Base-by-base conservation (phyloP, 768 basidiomycete genomes). In the Termitomyces sp. region DNA sequence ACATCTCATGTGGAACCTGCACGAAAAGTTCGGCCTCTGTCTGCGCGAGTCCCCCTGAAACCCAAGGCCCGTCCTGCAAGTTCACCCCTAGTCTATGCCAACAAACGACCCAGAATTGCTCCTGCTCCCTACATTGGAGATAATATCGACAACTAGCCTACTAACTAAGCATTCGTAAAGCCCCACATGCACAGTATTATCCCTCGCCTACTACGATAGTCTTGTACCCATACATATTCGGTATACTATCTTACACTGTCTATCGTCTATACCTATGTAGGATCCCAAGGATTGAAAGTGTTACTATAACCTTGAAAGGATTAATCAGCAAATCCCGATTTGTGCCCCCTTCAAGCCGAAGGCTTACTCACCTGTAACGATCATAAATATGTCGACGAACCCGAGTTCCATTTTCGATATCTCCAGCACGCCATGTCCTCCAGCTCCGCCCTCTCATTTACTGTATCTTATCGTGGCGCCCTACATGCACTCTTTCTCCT, bases 391-490 rank as follows among this genome's bases (percentile, higher is more conserved):
- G n/a, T 54, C 20, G 20, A 34, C 53, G 48, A 49, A 51, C 50
- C 24, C 26, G 18, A 51, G 24, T n/a, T 39, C 8, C 18, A 24
- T 51, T 26, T 39, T n/a, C 24, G n/a, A n/a, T 9, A 40, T n/a
- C 27, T 14, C 16, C 14, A 26, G 16, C 13, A n/a, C 42, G 18
- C 16, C 33, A 67, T 67, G 66, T 53, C 62, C 27, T 52, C 59
- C 16, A 55, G 44, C 51, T 49, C 49, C 7, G 56, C 58, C 9
- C 42, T 66, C 30, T 58, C 50, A 7, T 50, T 66, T 43, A 70
- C 69, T 20, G 66, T 88, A 56, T 64, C 72, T 26, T 78, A 82
- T 65, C 81, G 85, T 3, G 84, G 87, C 3, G 69, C 64, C 42
- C 63, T 72, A 1, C 74, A 88, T 65, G 49, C 67, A 2, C 61